A percentile compares a stretch with the other conserved stretches of the same genome.
These are phyloP conservation scores for Spergularia marina DNA, from an alignment of 148 eudicot species.

Conservation along the genomic window DNA sequence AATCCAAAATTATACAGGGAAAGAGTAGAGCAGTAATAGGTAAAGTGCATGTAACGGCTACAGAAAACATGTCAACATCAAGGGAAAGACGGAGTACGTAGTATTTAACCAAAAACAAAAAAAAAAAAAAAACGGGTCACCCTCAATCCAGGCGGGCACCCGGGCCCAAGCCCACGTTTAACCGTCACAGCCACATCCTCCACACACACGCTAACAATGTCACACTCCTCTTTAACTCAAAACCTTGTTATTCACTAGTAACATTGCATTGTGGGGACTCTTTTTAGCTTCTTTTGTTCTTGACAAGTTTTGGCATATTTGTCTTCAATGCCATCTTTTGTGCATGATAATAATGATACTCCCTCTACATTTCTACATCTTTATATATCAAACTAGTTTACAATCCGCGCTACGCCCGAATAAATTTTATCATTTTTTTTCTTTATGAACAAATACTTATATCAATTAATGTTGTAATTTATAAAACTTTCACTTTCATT, in stretches of 20 bases:
- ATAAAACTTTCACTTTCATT: too few species aligned
- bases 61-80: background rate
- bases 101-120: background rate
- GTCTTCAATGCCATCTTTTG: background rate
- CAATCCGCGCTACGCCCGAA: too few species aligned
- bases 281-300: too few species aligned
- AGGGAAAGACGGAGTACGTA: background rate
- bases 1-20: too few species aligned
- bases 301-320: background rate
- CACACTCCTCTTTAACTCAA: background rate
- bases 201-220: background rate
- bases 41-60: background rate
- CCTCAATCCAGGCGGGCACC: slow-evolving; percentile 8
- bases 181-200: background rate
- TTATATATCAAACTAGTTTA: too few species aligned
- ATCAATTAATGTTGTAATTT: too few species aligned
- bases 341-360: background rate
- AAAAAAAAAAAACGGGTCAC: background rate
- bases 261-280: background rate
- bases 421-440: too few species aligned
- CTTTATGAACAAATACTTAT: too few species aligned
- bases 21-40: too few species aligned
- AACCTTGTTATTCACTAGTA: background rate
- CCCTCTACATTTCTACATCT: too few species aligned
- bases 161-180: background rate